Evolutionary conservation across 352 stramenopile genomes (phyloP).

Genomic region (Globisporangium solare): DNA sequence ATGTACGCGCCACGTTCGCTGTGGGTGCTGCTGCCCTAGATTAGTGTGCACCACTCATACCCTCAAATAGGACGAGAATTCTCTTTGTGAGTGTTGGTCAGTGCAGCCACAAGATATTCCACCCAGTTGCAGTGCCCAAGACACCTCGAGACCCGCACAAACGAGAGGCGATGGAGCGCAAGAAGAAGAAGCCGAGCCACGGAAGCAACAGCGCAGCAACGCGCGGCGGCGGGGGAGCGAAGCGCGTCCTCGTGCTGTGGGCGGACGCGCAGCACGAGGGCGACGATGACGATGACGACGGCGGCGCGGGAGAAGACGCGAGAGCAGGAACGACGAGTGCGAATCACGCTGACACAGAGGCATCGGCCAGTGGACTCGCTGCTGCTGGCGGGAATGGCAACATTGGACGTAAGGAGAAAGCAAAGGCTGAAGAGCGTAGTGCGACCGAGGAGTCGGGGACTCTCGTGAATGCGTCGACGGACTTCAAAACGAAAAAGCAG

Average conservation of each 20-base stretch:
- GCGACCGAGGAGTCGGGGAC: neutral
- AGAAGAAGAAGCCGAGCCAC: conserved; percentile 6
- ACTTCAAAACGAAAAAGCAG: too few relatives aligned
- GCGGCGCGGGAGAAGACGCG: neutral
- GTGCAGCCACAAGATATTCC: conserved; percentile 5
- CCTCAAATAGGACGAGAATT: too few relatives aligned
- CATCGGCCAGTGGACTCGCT: neutral
- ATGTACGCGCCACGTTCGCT: too few relatives aligned
- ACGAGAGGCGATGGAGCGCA: conserved; percentile 8
- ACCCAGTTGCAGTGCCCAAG: neutral
- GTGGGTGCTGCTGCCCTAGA: too few relatives aligned
- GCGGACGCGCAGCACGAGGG: conserved; percentile 22
- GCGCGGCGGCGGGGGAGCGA: neutral
- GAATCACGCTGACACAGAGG: neutral
- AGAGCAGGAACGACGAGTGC: neutral
- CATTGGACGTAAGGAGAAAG: neutral
- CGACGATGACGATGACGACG: conserved; percentile 8
- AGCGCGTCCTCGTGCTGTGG: conserved; percentile 30
- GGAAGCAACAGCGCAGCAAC: too few relatives aligned
- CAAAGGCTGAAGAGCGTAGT: neutral
- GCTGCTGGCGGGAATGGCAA: neutral
- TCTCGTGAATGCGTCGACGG: too few relatives aligned
- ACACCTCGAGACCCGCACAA: neutral
- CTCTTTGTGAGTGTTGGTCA: conserved; percentile 5
- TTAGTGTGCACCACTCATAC: too few relatives aligned